Percentiles rank a stretch among this genome's conserved stretches.
Conservation (phyloP, 148 eudicot species). For the Amaranthus cruentus region DNA sequence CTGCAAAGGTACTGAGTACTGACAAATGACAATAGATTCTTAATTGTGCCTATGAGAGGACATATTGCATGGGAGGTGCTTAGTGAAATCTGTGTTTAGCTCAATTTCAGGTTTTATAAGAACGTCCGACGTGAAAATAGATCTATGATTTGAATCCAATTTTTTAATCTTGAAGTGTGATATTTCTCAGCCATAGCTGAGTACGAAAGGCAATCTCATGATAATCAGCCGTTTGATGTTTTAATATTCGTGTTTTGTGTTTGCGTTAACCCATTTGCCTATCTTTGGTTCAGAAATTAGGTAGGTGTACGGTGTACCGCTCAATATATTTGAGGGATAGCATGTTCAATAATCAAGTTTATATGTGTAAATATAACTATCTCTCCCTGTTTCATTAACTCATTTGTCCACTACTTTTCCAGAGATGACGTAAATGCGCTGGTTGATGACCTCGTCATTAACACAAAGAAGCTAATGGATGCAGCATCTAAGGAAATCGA, state of each 20-base stretch:
- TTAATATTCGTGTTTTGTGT: neutral
- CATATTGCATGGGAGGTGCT: neutral
- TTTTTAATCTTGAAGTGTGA: neutral
- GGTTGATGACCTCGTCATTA: constrained; percentile 57
- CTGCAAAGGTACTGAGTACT: neutral
- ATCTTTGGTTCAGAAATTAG: too few relatives aligned
- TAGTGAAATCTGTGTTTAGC: neutral
- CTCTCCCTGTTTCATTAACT: constrained; percentile 2
- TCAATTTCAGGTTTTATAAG: constrained; percentile 1
- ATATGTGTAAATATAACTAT: too few relatives aligned
- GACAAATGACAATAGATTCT: neutral
- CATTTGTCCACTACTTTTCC: constrained; percentile 21
- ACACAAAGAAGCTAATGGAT: constrained; percentile 55
- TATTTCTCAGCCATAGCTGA: neutral
- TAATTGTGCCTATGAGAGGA: neutral
- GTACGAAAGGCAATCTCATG: neutral
- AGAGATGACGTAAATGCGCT: constrained; percentile 65
- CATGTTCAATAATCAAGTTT: too few relatives aligned
- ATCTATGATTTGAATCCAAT: neutral
- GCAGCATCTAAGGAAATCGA: constrained; percentile 64
- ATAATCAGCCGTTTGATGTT: neutral
- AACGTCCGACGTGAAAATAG: neutral
- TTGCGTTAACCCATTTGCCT: too few relatives aligned
- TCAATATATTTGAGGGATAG: too few relatives aligned
- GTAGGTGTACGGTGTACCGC: too few relatives aligned